Evolutionary conservation across 208 protist genomes (phyloP).

Genomic region (Endotrypanum monterogeii): DNA sequence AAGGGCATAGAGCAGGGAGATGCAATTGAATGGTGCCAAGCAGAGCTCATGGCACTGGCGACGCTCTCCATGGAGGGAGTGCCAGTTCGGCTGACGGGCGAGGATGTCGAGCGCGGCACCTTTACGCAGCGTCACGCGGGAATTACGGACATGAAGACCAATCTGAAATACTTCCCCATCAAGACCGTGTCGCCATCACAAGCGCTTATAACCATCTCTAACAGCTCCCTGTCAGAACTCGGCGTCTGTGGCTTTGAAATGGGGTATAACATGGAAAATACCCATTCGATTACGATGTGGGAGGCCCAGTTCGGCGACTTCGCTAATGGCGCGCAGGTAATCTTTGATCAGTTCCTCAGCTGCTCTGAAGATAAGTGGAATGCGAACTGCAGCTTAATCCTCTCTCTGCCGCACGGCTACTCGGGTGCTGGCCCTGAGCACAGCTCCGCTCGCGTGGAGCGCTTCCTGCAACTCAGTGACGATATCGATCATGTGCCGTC

Average conservation of each 20-base stretch:
- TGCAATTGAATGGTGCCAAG: constrained; percentile 95
- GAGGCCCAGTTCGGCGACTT: constrained; percentile 99
- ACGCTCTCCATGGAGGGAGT: constrained; percentile 93
- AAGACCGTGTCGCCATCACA: constrained; percentile 71
- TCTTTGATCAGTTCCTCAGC: constrained; percentile 97
- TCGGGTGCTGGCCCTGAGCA: constrained; percentile 98
- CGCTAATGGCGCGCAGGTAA: constrained; percentile 98
- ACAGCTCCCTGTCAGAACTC: constrained; percentile 97
- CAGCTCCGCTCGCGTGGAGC: constrained; percentile 96
- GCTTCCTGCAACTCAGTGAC: constrained; percentile 97
- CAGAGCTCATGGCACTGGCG: constrained; percentile 95
- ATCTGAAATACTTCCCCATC: constrained; percentile 86
- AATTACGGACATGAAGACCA: constrained; percentile 95
- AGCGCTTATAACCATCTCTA: constrained; percentile 91
- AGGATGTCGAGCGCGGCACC: constrained; percentile 99
- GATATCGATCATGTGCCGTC: constrained; percentile 80
- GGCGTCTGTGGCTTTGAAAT: constrained; percentile 98
- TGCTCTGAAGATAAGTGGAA: constrained; percentile 97
- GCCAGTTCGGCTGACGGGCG: constrained; percentile 93
- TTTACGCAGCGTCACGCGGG: constrained; percentile 98
- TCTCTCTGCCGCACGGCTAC: constrained; percentile 99
- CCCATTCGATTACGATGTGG: constrained; percentile 97
- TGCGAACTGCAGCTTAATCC: constrained; percentile 90
- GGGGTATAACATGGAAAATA: constrained; percentile 95
- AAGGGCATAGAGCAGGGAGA: constrained; percentile 88